A percentile compares a stretch with the other conserved stretches of the same genome.
phyloP scores from a whole-genome alignment of 192 early-diverging fungal species.

The Coemansia guatemalensis region DNA sequence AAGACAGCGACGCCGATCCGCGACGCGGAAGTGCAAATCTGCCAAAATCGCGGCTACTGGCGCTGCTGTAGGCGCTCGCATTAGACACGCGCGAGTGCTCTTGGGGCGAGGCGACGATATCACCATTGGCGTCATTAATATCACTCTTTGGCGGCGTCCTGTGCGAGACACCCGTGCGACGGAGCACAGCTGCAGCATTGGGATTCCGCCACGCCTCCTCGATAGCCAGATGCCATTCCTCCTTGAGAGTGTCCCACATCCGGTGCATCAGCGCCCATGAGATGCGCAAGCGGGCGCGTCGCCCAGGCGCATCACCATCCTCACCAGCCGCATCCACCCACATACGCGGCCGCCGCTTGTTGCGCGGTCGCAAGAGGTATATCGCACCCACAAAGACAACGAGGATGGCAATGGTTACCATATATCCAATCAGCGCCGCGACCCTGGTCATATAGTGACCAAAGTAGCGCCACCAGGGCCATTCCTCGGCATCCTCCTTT shows the following conservation, averaged over 20 bases:
- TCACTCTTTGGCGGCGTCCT: slow-evolving; percentile 10
- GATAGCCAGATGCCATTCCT: slow-evolving; percentile 42
- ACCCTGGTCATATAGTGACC: slow-evolving; percentile 50
- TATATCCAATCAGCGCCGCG: slow-evolving; percentile 43
- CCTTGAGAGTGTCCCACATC: slow-evolving; percentile 53
- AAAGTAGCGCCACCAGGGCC: slow-evolving; percentile 53
- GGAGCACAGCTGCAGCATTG: slow-evolving; percentile 48
- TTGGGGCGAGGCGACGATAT: slow-evolving; percentile 3
- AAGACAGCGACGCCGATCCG: slow-evolving; percentile 32
- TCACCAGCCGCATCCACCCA: slow-evolving; percentile 50
- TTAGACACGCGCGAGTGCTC: slow-evolving; percentile 19
- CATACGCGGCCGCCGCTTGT: slow-evolving; percentile 51
- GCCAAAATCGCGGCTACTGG: slow-evolving; percentile 7
- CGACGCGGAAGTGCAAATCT: slow-evolving; percentile 9
- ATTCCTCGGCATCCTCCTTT: slow-evolving; percentile 17
- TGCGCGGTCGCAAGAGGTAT: slow-evolving; percentile 44
- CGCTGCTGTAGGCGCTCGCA: slow-evolving; percentile 20
- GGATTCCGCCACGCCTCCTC: slow-evolving; percentile 55
- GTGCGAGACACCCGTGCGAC: slow-evolving; percentile 42
- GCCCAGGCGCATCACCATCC: slow-evolving; percentile 20
- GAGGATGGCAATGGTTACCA: slow-evolving; percentile 36
- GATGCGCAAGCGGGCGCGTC: slow-evolving; percentile 44
- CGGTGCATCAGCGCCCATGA: slow-evolving; percentile 56
- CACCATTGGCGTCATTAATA: neutral
- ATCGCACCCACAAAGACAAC: slow-evolving; percentile 36